Evolutionary conservation across 2,329 filamentous ascomycete species (phyloP).

Genomic region (Stagonosporopsis cucurbitacearum): DNA sequence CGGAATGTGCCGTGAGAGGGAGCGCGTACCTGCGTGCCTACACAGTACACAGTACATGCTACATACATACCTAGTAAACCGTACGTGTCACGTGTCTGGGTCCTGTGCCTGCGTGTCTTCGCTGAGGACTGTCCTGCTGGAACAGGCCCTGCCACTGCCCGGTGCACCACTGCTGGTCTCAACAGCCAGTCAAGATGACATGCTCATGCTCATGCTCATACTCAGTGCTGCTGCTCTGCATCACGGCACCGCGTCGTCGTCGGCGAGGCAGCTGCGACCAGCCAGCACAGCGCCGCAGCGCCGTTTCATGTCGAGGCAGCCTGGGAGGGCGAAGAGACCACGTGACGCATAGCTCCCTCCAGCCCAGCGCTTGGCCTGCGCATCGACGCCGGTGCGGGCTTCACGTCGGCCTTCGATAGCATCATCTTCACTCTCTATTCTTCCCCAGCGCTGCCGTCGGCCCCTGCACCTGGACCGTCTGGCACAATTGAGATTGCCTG

Average conservation of each 20-base stretch:
- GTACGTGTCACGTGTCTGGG: no score
- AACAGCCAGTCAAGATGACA: no score
- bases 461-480: constrained; percentile 25
- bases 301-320: constrained; percentile 5
- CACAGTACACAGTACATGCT: no score
- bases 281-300: no score
- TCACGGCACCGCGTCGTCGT: no score
- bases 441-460: constrained; percentile 42
- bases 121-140: no score
- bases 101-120: no score
- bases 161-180: neutral
- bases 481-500: constrained; percentile 43
- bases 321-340: constrained; percentile 13
- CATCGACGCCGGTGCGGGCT: constrained; percentile 14
- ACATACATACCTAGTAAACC: no score
- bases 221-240: no score
- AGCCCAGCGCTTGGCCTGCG: constrained; percentile 10
- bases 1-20: constrained; percentile 9
- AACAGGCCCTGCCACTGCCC: no score
- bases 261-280: no score
- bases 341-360: constrained; percentile 25
- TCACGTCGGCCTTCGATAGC: constrained; percentile 32
- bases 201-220: no score
- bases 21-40: constrained; percentile 1
- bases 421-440: constrained; percentile 49